phyloP scores from a whole-genome alignment of 176 grass and related monocot species.

The Cenchrus fungigraminus region DNA sequence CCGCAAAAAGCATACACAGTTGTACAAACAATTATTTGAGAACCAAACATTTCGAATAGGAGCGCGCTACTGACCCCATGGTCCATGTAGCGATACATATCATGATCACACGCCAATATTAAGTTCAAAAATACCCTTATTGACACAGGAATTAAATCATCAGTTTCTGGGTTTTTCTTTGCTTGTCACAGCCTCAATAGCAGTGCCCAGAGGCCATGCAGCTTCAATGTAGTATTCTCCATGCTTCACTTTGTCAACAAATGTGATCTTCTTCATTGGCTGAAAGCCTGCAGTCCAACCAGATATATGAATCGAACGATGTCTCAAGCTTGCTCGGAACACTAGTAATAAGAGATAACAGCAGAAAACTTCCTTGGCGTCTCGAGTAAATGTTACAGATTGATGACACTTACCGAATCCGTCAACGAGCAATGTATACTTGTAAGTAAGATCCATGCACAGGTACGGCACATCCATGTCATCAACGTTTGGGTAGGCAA shows the following conservation, averaged over 20 bases:
- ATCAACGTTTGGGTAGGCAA: background rate
- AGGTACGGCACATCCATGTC: background rate
- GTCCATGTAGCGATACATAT: too few relatives aligned
- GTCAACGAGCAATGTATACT: background rate
- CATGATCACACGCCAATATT: too few relatives aligned
- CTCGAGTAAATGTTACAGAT: background rate
- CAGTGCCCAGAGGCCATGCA: conserved; percentile 16
- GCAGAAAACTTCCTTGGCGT: background rate
- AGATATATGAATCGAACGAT: background rate
- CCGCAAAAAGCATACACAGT: too few relatives aligned
- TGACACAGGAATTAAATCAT: too few relatives aligned
- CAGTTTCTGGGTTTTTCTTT: background rate
- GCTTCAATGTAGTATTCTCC: conserved; percentile 33
- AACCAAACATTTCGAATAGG: too few relatives aligned
- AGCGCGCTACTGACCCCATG: too few relatives aligned
- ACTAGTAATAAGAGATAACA: background rate
- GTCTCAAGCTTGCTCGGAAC: background rate
- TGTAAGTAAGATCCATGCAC: conserved; percentile 30
- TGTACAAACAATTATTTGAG: too few relatives aligned
- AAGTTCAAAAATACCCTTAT: too few relatives aligned
- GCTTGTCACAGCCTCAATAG: conserved; percentile 24
- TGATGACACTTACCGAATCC: background rate
- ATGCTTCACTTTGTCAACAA: conserved; percentile 27
- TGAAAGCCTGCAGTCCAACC: background rate
- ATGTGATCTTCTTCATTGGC: conserved; percentile 23